Base-by-base conservation (phyloP, 2,329 filamentous ascomycete species). In the Pyrenophora teres region DNA sequence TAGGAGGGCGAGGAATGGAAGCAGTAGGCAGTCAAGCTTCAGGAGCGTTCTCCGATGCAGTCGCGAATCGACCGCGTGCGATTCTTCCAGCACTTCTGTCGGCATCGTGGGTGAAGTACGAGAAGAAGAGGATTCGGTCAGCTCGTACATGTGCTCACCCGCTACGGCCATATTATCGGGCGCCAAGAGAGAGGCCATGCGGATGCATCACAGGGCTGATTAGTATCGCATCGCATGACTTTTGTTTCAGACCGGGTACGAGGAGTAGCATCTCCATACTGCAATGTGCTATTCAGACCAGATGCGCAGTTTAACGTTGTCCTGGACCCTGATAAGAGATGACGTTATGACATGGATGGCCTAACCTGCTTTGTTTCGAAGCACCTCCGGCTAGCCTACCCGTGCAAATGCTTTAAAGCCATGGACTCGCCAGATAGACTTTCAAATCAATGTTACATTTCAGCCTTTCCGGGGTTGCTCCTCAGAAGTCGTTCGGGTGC, bases 1-100 rank as follows among this genome's bases (percentile, higher is more conserved):
- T 31, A 82, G 65, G 15, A 80, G 57, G 3, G 79, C 78, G 6
- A 82, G 74, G 54, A 82, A 81, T 2, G 80, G 80, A 12, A 83
- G 67, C 6, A 83, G 70, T 21, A 80, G 65, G 19, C 71, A 70
- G 63, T 83, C 80, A 41, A 83, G 71, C 65, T 81, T 82, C 45
- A 75, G 68, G 25, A 79, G 63, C 13, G 76, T 78, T 9, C 73
- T 65, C 37, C 42, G 61, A 43, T 74, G 70, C 21, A 75, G 56
- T 16, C 41, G 43, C 15, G 47, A 21, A 16, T 54, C 54, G 6
- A 47, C 32, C 2, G 38, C 6, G 6, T 33, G 37, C 12, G 27
- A 6, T 1, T 54, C 52, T 10, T 59, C 50, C 6, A 15, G 40
- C 23, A 44, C 52, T 13, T 59, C 48, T 9, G 49, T 53, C 37